Evolutionary conservation across 805 yeast species (phyloP).

Genomic region (Pichia eremophila): DNA sequence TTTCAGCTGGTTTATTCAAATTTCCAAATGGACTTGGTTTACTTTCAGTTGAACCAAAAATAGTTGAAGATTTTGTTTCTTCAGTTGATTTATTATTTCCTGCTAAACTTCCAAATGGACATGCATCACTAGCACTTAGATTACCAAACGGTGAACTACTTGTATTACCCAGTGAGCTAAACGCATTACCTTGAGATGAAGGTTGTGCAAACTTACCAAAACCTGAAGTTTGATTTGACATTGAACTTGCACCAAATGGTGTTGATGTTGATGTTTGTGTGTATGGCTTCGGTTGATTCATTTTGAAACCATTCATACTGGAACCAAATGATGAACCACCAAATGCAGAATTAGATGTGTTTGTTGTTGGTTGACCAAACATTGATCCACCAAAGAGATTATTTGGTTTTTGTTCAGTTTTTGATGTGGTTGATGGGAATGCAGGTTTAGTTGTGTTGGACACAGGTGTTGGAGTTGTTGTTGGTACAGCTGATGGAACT

Average conservation of each 20-base stretch:
- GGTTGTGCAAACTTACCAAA: neutral
- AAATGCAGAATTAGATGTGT: conserved; percentile 4
- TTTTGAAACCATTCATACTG: neutral
- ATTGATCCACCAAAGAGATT: conserved; percentile 8
- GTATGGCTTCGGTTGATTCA: neutral
- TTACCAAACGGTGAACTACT: no score
- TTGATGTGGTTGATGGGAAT: no score
- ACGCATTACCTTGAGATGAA: neutral
- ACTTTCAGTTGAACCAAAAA: no score
- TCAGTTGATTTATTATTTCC: neutral
- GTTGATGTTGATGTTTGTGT: neutral
- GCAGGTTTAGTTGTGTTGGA: neutral
- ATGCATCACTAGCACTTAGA: neutral
- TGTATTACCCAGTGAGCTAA: neutral
- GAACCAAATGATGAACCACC: conserved; percentile 1
- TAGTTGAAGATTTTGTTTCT: no score
- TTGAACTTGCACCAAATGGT: neutral
- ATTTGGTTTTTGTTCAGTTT: neutral
- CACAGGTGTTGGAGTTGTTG: neutral
- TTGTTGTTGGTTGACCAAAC: conserved; percentile 12
- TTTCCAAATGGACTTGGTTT: neutral
- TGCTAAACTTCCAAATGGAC: neutral
- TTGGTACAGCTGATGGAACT: conserved; percentile 14
- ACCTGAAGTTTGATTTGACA: neutral
- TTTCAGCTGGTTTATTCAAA: neutral